Evolutionary conservation across 2,329 filamentous ascomycete genomes (phyloP).

Genomic region (Shiraia bambusicola): DNA sequence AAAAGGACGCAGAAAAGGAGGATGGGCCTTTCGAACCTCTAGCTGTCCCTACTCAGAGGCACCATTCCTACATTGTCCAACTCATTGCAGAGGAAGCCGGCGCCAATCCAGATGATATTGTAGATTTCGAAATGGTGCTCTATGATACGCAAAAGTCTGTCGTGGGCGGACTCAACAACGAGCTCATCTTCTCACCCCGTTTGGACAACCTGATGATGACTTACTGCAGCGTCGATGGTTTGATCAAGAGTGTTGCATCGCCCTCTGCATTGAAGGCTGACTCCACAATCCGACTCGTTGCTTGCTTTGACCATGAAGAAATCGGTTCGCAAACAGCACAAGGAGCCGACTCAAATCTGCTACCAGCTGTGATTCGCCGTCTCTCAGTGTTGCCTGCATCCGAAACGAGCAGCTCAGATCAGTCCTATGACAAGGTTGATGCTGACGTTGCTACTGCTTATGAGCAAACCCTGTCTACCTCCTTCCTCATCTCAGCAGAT

Average conservation of each 20-base stretch:
- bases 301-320: constrained; percentile 97
- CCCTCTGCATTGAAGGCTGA: constrained; percentile 70
- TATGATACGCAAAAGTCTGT: constrained; percentile 93
- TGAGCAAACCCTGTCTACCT: constrained; percentile 87
- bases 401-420: constrained; percentile 56
- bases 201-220: constrained; percentile 97
- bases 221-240: constrained; percentile 82
- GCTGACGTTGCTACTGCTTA: constrained; percentile 72
- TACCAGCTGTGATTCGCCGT: constrained; percentile 83
- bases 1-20: constrained; percentile 45
- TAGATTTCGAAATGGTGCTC: constrained; percentile 95
- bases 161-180: constrained; percentile 85
- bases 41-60: constrained; percentile 74
- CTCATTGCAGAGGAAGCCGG: constrained; percentile 79
- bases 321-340: constrained; percentile 92
- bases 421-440: constrained; percentile 64
- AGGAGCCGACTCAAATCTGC: constrained; percentile 87
- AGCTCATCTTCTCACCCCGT: constrained; percentile 94
- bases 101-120: constrained; percentile 68
- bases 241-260: constrained; percentile 75
- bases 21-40: constrained; percentile 67
- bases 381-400: constrained; percentile 75
- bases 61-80: constrained; percentile 85
- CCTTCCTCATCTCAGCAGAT: constrained; percentile 92
- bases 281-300: constrained; percentile 81